Evolutionary conservation across 2,329 filamentous ascomycete genomes (phyloP), one percentile per base, ranked within the genome.

Genomic region (Fusarium verrucosum): DNA sequence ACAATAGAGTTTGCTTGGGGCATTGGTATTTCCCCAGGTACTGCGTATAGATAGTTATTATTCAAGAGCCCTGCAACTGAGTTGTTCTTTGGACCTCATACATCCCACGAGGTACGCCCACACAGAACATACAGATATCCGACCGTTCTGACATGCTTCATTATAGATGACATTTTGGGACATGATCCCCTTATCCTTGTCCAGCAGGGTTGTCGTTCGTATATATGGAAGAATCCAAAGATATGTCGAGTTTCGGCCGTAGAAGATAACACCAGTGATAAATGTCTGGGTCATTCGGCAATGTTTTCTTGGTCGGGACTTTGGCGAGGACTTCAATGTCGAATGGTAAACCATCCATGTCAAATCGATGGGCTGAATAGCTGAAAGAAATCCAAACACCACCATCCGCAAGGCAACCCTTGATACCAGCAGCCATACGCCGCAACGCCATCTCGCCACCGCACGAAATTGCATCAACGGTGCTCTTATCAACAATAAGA

Each of bases 401-500:
- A 6, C 63, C 73, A 0, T 75, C 70, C 1, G 70, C 70, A 14
- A 84, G 70, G 47, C 70, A 75, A 11, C 58, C 54, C 17, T 69
- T 70, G 11, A 84, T 74, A 2, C 76, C 68, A 10, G 67, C 36
- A 6, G 74, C 74, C 80, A 84, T 82, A 2, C 70, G 62, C 23
- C 73, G 59, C 3, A 83, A 42, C 3, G 75, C 69, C 8, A 70
- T 73, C 5, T 74, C 73, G 7, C 79, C 82, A 14, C 75, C 81
- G 38, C 82, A 84, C 1, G 81, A 77, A 6, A 84, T 72, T 4
- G 82, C 81, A 40, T 84, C 82, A 5, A 70, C 79, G 1, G 82
- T 83, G 70, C 81, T 79, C 67, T 84, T 84, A 66, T 85, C 82
- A 14, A 84, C 56, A 5, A 82, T 74, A 6, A 84, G 68, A 46